Base-by-base conservation (phyloP, 176 grass and related monocot species). In the Cocos nucifera region DNA sequence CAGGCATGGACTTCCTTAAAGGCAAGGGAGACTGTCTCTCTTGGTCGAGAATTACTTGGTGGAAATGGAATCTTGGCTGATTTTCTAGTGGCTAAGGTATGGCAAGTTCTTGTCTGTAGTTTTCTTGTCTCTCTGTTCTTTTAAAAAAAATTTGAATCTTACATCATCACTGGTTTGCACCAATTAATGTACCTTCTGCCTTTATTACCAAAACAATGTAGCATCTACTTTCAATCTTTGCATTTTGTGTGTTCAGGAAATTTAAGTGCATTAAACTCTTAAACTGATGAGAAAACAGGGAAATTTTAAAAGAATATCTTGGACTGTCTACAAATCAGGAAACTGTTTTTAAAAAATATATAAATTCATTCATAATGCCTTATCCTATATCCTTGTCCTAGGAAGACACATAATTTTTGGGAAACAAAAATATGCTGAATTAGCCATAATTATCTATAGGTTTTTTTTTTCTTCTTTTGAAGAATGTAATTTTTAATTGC, bases 61-160 rank as follows among this genome's bases (percentile, higher is more conserved):
- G 88, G 88, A 14, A 92, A 92, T 54, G 88, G 88, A 24, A 92
- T 92, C 75, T 68, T 93, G 71, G 56, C 77, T 21, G 83, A 87
- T 76, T 93, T 92, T 72, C 80, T 84, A n/a, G 88, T 93, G 3
- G 83, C 77, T 21, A 93, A 93, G 83, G 88, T 93, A 19, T 73
- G 56, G 50, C 28, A 17, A 66, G 12, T 22, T 56, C 35, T 44
- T 44, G 35, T 44, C 35, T 44, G 12, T 14, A 3, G 10, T 44
- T 44, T 44, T 44, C 35, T 44, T 14, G 10, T 44, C 9, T 12
- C 28, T 30, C 28, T 30, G 4, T 44, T 12, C 14, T 18, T 51
- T 18, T 65, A 12, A 50, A 26, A 15, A 20, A 2, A 18, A 8
- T 16, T 24, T 20, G 18, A 19, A 17, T 66, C 12, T 54, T 22